Evolutionary conservation across 208 protist species (phyloP).

Genomic region (Angomonas deanei): DNA sequence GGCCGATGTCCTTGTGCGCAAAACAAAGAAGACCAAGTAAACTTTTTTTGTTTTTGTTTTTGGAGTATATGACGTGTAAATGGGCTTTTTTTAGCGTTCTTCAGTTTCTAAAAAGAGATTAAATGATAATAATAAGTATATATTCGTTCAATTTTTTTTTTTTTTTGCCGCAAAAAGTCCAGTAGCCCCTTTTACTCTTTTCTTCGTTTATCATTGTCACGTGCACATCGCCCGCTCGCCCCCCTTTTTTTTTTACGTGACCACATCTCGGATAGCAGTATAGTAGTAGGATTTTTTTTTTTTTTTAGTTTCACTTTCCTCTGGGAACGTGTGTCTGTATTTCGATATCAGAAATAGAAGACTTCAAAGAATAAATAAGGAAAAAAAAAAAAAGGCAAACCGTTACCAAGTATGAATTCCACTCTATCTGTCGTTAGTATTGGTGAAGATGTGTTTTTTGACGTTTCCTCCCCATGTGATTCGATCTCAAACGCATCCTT

Average conservation of each 20-base stretch:
- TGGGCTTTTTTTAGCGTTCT: constrained; percentile 11
- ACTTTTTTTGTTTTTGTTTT: constrained; percentile 9
- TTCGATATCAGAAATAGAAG: too few relatives aligned
- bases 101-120: too few relatives aligned
- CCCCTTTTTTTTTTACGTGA: too few relatives aligned
- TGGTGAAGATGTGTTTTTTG: neutral
- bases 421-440: neutral
- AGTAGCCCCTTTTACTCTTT: neutral
- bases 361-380: too few relatives aligned
- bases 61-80: neutral
- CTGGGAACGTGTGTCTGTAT: too few relatives aligned
- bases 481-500: neutral
- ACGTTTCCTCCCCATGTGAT: neutral
- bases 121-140: neutral
- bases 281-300: too few relatives aligned
- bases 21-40: constrained; percentile 40
- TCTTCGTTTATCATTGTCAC: too few relatives aligned
- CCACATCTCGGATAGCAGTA: too few relatives aligned
- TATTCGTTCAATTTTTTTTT: constrained; percentile 4
- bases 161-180: neutral
- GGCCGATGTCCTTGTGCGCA: constrained; percentile 62
- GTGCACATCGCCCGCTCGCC: too few relatives aligned
- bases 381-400: too few relatives aligned
- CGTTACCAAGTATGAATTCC: neutral
- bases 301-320: too few relatives aligned